phyloP scores from a whole-genome alignment of 73 alveolate species.

The Paramecium pentaurelia region DNA sequence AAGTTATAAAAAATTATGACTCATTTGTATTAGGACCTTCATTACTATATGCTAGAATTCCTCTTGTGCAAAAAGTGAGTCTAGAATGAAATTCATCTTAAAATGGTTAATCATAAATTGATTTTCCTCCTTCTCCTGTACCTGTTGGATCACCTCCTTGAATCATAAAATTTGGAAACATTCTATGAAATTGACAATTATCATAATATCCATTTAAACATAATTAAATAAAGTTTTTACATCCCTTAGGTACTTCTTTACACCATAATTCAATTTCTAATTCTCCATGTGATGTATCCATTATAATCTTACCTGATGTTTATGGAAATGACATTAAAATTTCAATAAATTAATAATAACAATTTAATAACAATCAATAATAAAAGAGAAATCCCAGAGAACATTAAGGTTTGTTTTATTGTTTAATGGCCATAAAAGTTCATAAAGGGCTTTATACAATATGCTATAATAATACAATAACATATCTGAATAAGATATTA shows the following conservation, averaged over 20 bases:
- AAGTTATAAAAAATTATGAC: conserved; percentile 88
- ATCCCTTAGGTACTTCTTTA: conserved; percentile 89
- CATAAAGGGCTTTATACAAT: background rate
- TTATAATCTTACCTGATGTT: conserved; percentile 60
- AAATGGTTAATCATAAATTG: conserved; percentile 83
- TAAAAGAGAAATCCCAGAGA: background rate
- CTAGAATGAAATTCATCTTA: conserved; percentile 92
- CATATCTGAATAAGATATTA: background rate
- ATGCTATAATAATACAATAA: background rate
- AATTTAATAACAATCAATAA: background rate
- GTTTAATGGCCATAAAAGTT: background rate
- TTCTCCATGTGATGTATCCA: conserved; percentile 70
- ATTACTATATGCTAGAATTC: conserved; percentile 87
- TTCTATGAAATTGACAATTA: conserved; percentile 84
- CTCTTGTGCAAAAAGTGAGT: conserved; percentile 86
- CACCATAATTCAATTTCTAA: conserved; percentile 89
- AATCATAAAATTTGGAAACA: conserved; percentile 86
- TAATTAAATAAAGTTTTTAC: conserved; percentile 89
- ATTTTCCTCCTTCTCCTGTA: conserved; percentile 90
- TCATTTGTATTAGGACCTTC: conserved; percentile 81
- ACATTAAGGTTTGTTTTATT: background rate
- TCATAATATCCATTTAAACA: conserved; percentile 92
- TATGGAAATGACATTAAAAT: conserved; percentile 53
- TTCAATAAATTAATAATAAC: background rate
- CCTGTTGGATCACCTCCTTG: conserved; percentile 95